phyloP scores from a whole-genome alignment of 345 rosid genomes.

The Rhizophora mangle region DNA sequence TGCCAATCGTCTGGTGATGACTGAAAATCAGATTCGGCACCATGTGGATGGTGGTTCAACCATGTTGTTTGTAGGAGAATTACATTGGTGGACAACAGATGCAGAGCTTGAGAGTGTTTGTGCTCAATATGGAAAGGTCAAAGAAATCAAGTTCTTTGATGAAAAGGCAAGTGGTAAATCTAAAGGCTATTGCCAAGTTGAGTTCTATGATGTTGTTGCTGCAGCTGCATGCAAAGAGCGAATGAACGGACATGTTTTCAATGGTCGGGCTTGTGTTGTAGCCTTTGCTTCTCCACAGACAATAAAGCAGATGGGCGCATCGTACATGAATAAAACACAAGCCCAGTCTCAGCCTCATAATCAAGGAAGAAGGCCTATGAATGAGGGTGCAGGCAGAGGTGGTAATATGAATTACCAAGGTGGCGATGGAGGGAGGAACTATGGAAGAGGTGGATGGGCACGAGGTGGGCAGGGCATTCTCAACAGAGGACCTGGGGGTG shows the following conservation, averaged over 20 bases:
- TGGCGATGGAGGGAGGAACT: conserved; percentile 70
- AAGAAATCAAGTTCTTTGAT: conserved; percentile 81
- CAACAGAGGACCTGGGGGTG: conserved; percentile 63
- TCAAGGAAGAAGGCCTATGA: conserved; percentile 62
- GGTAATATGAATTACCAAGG: conserved; percentile 63
- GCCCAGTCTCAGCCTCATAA: conserved; percentile 62
- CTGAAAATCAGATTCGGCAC: conserved; percentile 57
- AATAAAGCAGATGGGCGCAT: conserved; percentile 76
- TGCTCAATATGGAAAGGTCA: conserved; percentile 70
- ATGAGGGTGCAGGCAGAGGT: conserved; percentile 65
- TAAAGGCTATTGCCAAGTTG: conserved; percentile 89
- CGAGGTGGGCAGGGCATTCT: conserved; percentile 63
- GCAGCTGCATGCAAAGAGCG: conserved; percentile 80
- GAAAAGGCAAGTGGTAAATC: conserved; percentile 90
- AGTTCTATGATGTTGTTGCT: conserved; percentile 63
- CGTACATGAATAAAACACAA: conserved; percentile 59
- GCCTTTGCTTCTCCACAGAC: conserved; percentile 85
- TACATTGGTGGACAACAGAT: conserved; percentile 95
- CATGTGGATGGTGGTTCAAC: conserved; percentile 70
- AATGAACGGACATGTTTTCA: conserved; percentile 67
- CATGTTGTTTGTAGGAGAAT: conserved; percentile 67
- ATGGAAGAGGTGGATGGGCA: conserved; percentile 73
- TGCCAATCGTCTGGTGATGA: conserved; percentile 24
- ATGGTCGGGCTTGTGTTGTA: conserved; percentile 79
- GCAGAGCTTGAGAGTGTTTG: conserved; percentile 69